Percentiles rank a stretch among this genome's conserved stretches.
phyloP scores from a whole-genome alignment of 495 filamentous ascomycete genomes.

The Cetradonia linearis region DNA sequence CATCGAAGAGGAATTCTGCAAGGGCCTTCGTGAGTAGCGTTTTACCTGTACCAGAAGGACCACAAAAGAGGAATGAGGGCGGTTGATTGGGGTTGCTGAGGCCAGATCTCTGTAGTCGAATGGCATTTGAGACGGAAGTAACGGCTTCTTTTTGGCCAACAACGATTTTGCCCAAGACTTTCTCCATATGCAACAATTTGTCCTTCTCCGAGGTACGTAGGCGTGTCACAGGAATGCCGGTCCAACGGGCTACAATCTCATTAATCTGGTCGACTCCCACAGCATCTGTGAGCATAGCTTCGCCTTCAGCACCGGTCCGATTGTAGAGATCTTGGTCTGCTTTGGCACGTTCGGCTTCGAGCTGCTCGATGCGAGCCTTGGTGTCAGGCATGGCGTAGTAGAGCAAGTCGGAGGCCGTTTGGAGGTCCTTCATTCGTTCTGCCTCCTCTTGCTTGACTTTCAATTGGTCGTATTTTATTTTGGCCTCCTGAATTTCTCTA shows the following conservation, averaged over 20 bases:
- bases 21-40: conserved; percentile 92
- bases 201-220: conserved; percentile 95
- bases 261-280: conserved; percentile 98
- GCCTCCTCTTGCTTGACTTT: conserved; percentile 88
- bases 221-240: conserved; percentile 89
- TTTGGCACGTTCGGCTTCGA: conserved; percentile 69
- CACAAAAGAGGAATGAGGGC: conserved; percentile 96
- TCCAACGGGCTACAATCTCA: conserved; percentile 93
- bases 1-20: conserved; percentile 96
- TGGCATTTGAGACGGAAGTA: conserved; percentile 84
- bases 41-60: conserved; percentile 95
- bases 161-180: conserved; percentile 67
- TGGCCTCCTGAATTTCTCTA: conserved; percentile 88
- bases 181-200: conserved; percentile 92
- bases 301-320: conserved; percentile 42
- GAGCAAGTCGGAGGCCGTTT: conserved; percentile 78
- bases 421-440: conserved; percentile 69
- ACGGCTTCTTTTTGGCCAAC: conserved; percentile 95
- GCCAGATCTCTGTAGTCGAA: conserved; percentile 85
- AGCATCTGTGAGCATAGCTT: conserved; percentile 71
- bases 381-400: conserved; percentile 97
- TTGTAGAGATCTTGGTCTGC: conserved; percentile 65
- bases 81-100: conserved; percentile 92
- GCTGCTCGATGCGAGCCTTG: conserved; percentile 60
- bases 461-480: conserved; percentile 81